phyloP scores from a whole-genome alignment of 2,329 filamentous ascomycete species.

The Biscogniauxia mediterranea region DNA sequence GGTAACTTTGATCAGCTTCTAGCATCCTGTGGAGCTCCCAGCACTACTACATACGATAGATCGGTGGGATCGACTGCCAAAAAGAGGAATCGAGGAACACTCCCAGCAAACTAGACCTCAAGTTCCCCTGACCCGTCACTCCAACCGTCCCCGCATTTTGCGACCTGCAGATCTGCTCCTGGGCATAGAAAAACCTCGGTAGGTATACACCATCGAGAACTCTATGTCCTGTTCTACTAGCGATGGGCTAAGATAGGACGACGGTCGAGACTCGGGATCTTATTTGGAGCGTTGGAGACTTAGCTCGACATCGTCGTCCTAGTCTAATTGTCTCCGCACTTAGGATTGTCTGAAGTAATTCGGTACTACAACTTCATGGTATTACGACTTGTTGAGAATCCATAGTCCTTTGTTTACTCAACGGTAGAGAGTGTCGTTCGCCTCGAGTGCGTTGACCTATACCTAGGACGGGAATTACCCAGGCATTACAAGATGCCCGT shows the following conservation, averaged over 20 bases:
- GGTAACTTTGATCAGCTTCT: not conserved
- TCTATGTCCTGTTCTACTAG: not conserved
- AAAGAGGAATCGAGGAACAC: not conserved
- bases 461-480: slow-evolving; percentile 1
- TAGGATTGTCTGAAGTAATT: not conserved
- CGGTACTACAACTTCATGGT: not conserved
- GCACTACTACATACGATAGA: not conserved
- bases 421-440: not conserved
- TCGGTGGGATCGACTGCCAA: not conserved
- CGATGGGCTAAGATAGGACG: not conserved
- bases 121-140: not conserved
- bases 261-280: not conserved
- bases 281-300: not conserved
- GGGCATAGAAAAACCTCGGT: not conserved
- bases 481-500: slow-evolving; percentile 39
- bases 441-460: not conserved
- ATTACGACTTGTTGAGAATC: not conserved
- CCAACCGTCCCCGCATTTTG: not conserved
- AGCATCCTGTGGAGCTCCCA: not conserved
- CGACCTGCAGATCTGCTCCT: not conserved
- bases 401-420: not conserved
- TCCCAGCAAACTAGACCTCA: not conserved
- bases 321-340: not conserved
- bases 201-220: not conserved
- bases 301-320: not conserved